Conservation (phyloP, 345 rosid species). For the Aquilaria sinensis region DNA sequence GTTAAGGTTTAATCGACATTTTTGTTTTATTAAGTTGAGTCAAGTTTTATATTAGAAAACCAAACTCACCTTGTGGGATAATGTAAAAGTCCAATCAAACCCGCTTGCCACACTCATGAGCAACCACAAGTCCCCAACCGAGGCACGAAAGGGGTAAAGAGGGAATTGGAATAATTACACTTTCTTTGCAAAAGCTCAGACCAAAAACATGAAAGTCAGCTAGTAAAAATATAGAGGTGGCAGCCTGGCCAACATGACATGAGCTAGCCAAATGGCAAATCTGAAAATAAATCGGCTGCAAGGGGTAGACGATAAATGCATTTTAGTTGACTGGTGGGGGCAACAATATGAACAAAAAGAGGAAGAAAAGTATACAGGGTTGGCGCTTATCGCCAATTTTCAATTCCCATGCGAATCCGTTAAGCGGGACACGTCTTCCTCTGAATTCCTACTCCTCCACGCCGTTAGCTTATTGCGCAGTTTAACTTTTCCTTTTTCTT, state of each 20-base stretch:
- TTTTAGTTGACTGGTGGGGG: background rate
- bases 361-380: slow-evolving; percentile 22
- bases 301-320: background rate
- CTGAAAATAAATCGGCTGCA: background rate
- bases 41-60: no score
- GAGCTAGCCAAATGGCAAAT: background rate
- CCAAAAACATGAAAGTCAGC: no score
- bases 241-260: no score
- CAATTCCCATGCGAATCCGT: slow-evolving; percentile 10
- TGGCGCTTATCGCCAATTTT: slow-evolving; percentile 2
- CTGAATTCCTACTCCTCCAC: background rate
- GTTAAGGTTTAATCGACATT: no score
- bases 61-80: no score
- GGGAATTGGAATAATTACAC: no score
- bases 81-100: no score
- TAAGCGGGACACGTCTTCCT: slow-evolving; percentile 21
- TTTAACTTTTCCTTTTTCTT: background rate
- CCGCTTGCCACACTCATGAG: no score
- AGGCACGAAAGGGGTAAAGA: no score
- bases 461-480: slow-evolving; percentile 2
- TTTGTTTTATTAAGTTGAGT: no score
- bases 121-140: no score
- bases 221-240: no score
- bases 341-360: background rate
- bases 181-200: background rate